Conservation (phyloP, 2,329 filamentous ascomycete species). For the Xylaria sp. region DNA sequence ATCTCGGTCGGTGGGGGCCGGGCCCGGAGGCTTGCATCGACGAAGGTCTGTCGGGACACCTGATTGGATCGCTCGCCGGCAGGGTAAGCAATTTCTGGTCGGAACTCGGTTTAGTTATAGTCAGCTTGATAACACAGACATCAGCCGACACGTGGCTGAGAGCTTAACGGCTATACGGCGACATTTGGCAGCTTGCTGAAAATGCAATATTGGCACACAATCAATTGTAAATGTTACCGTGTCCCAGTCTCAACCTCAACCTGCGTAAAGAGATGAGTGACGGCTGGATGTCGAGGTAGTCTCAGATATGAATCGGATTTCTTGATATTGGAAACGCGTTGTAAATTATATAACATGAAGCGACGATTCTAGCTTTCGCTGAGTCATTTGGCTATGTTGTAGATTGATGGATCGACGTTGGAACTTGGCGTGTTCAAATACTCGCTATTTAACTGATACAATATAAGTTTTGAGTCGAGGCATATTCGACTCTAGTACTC, state of each 20-base stretch:
- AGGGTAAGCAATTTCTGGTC: constrained; percentile 2
- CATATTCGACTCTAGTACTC: neutral
- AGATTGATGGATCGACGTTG: neutral
- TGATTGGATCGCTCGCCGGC: constrained; percentile 24
- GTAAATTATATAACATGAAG: neutral
- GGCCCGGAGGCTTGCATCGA: constrained; percentile 24
- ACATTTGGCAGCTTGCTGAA: neutral
- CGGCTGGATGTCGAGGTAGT: neutral
- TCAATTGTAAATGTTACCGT: neutral
- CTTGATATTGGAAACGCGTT: neutral
- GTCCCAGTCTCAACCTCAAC: neutral
- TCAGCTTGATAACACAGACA: neutral
- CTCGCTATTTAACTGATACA: neutral
- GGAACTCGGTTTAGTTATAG: neutral
- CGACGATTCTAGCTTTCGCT: too few species aligned
- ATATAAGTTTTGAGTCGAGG: neutral
- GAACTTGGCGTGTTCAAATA: neutral
- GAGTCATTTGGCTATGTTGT: neutral
- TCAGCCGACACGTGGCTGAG: constrained; percentile 21
- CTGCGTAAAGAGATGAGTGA: neutral
- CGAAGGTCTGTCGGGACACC: constrained; percentile 17
- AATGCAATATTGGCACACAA: neutral
- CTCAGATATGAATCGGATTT: neutral
- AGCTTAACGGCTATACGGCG: constrained; percentile 7
- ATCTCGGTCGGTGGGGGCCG: constrained; percentile 30